These are phyloP conservation scores for Obelidium mucronatum DNA, from an alignment of 192 early-diverging fungal species.

Conservation along the genomic window DNA sequence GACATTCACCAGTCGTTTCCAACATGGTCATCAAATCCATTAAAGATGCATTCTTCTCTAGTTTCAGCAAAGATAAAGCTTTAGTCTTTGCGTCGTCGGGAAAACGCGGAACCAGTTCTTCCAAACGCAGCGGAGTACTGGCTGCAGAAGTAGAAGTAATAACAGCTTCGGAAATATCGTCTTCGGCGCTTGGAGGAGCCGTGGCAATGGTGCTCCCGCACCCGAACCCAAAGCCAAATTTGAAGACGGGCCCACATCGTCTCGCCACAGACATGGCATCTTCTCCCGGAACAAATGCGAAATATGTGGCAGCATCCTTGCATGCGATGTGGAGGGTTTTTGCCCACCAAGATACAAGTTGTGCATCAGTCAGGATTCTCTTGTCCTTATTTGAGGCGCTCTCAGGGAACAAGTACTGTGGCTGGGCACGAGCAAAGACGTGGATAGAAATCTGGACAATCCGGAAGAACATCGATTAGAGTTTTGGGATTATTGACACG, in stretches of 20 bases:
- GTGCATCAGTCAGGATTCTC: slow-evolving; percentile 65
- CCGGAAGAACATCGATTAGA: neutral
- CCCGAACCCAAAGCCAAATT: slow-evolving; percentile 14
- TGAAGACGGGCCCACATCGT: neutral
- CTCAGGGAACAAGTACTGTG: slow-evolving; percentile 82
- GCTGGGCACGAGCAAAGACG: slow-evolving; percentile 86
- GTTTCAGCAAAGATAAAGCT: slow-evolving; percentile 38
- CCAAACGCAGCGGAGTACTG: neutral
- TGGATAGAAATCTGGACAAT: slow-evolving; percentile 40
- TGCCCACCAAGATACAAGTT: slow-evolving; percentile 83
- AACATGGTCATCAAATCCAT: slow-evolving; percentile 71
- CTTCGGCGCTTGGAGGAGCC: neutral
- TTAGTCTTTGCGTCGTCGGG: slow-evolving; percentile 63
- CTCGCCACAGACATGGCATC: neutral
- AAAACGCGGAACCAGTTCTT: slow-evolving; percentile 55
- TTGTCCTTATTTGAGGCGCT: slow-evolving; percentile 73
- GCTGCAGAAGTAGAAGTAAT: neutral
- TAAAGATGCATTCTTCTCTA: slow-evolving; percentile 46
- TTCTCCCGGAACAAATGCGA: slow-evolving; percentile 67
- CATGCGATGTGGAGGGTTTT: slow-evolving; percentile 51
- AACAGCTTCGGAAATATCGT: neutral
- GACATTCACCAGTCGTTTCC: slow-evolving; percentile 77
- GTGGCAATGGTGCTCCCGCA: neutral
- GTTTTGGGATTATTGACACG: neutral
- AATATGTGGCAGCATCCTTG: slow-evolving; percentile 5